A percentile compares a stretch with the other conserved stretches of the same genome.
Evolutionary conservation across 129 eudicot genomes (phyloP).

Genomic region (Ambrosia trifida): DNA sequence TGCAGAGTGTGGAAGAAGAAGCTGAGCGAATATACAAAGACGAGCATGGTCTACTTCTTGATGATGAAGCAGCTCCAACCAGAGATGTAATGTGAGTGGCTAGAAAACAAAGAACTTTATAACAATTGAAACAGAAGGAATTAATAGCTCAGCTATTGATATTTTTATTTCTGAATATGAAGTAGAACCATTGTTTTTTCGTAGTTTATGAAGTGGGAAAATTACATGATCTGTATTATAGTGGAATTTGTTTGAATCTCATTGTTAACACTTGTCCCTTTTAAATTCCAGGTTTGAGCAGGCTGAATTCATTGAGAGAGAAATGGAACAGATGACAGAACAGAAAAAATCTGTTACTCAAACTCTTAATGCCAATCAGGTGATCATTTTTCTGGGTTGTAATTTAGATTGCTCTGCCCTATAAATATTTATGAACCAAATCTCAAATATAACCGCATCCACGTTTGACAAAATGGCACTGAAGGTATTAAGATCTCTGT

Average conservation of each 20-base stretch:
- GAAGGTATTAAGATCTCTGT: too few species aligned
- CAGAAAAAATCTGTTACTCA: slow-evolving; percentile 73
- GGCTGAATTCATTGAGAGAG: slow-evolving; percentile 83
- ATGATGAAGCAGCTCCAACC: slow-evolving; percentile 92
- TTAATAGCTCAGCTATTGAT: not conserved
- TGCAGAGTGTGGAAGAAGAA: slow-evolving; percentile 95
- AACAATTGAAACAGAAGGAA: not conserved
- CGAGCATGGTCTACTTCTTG: slow-evolving; percentile 83
- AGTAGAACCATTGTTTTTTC: not conserved
- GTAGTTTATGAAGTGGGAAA: not conserved
- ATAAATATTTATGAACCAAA: too few species aligned
- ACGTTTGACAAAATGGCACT: too few species aligned
- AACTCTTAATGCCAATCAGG: slow-evolving; percentile 79
- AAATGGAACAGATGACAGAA: slow-evolving; percentile 78
- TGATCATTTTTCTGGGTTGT: not conserved
- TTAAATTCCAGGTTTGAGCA: slow-evolving; percentile 74
- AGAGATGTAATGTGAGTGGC: slow-evolving; percentile 87
- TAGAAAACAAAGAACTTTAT: not conserved
- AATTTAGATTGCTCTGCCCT: too few species aligned
- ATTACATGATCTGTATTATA: not conserved
- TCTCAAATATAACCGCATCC: too few species aligned
- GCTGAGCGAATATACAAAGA: slow-evolving; percentile 93
- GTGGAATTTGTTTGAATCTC: too few species aligned
- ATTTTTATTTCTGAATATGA: not conserved
- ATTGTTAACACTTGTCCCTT: not conserved